These are phyloP conservation scores for Cyclostephanos invisitatus DNA, from an alignment of 108 stramenopile species.

Conservation along the genomic window DNA sequence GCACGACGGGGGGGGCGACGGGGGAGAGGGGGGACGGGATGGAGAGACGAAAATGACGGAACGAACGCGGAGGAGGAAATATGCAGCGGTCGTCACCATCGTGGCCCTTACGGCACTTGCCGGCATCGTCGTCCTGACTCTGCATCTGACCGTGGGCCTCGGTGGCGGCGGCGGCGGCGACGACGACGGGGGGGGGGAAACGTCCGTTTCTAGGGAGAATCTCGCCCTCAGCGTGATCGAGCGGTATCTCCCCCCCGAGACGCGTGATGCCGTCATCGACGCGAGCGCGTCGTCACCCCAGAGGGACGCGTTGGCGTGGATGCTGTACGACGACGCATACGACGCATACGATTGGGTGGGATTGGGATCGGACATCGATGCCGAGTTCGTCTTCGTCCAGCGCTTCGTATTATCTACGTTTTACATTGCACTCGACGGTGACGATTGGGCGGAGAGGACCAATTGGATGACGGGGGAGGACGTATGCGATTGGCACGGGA, in stretches of 20 bases:
- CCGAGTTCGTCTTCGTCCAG: constrained; percentile 28
- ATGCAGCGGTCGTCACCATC: not conserved
- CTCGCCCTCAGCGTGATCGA: constrained; percentile 16
- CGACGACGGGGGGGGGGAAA: not conserved
- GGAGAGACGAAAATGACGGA: not conserved
- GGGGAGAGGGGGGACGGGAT: not conserved
- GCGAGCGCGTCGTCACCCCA: constrained; percentile 11
- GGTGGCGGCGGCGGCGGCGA: not conserved
- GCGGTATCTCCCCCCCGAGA: constrained; percentile 14
- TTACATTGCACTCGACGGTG: constrained; percentile 19
- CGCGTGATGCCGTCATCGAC: constrained; percentile 17
- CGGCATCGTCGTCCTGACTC: not conserved
- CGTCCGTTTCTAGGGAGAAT: not conserved
- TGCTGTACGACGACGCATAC: constrained; percentile 30
- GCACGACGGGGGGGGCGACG: not conserved
- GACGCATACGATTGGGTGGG: constrained; percentile 37
- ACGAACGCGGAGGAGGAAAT: not conserved
- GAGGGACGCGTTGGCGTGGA: constrained; percentile 13
- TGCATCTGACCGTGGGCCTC: not conserved
- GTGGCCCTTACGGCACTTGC: not conserved
- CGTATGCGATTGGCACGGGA: constrained; percentile 45
- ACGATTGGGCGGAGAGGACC: constrained; percentile 27
- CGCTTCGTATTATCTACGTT: constrained; percentile 31
- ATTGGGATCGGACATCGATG: constrained; percentile 9
- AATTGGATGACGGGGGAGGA: constrained; percentile 28